Percentiles rank a stretch among this genome's conserved stretches.
phyloP scores from a whole-genome alignment of 225 moss, liverwort and hornwort genomes.

The Marchantia polymorpha region DNA sequence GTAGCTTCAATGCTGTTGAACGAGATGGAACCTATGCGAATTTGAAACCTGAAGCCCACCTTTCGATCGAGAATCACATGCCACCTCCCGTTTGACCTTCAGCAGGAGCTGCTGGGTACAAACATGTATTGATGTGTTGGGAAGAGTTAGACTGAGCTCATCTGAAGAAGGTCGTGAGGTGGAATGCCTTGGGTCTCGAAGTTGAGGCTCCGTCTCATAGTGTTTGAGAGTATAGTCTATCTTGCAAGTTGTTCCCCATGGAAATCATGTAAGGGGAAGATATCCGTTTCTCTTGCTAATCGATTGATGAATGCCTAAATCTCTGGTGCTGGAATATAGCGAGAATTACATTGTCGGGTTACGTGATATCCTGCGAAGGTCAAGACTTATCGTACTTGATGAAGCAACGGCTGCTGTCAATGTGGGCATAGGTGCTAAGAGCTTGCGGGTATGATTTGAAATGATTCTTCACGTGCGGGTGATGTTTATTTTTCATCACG shows the following conservation, averaged over 20 bases:
- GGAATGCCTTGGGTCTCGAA: constrained; percentile 67
- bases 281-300: background rate
- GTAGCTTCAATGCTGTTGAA: constrained; percentile 74
- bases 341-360: constrained; percentile 96
- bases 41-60: constrained; percentile 54
- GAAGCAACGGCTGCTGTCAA: constrained; percentile 97
- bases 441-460: constrained; percentile 66
- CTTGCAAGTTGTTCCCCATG: background rate
- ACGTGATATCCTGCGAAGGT: constrained; percentile 78
- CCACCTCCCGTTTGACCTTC: constrained; percentile 72
- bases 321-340: constrained; percentile 63
- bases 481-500: too few relatives aligned
- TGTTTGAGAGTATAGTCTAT: background rate
- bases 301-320: background rate
- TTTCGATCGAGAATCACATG: constrained; percentile 60
- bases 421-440: constrained; percentile 86
- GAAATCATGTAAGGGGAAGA: background rate
- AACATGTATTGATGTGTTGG: constrained; percentile 70
- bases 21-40: constrained; percentile 65
- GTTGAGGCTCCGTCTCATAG: constrained; percentile 54
- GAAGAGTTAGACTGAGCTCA: constrained; percentile 91
- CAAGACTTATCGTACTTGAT: constrained; percentile 84
- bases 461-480: too few relatives aligned
- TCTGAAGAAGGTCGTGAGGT: constrained; percentile 77
- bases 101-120: constrained; percentile 53